Evolutionary conservation across 768 basidiomycete species (phyloP), one percentile per base, ranked within the genome.

Genomic region (Astraeus odoratus): DNA sequence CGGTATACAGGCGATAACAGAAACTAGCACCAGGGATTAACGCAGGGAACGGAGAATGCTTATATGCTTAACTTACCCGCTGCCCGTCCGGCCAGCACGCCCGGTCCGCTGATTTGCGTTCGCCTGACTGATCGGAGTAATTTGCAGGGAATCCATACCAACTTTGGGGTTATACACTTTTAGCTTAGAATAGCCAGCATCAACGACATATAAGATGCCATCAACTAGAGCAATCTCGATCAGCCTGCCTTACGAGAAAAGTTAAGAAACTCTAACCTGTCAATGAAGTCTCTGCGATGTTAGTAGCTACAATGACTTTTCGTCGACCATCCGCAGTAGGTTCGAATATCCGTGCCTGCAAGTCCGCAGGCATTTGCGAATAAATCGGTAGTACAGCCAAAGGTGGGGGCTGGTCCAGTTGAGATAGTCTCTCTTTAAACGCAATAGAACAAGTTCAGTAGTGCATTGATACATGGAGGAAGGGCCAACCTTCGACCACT

Each of bases 151-250:
- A 58, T 98, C 96, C 96, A 99, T 99, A 50, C 96, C 96, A 49
- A 98, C 92, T 64, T 93, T 92, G 13, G 96, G 94, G 60, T 98
- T 99, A 72, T 99, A 98, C 18, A 98, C 95, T 66, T 97, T 97
- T 51, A 99, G 72, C 65, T 98, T 99, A 19, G 90, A 96, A 64
- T 92, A 98, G 0, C 96, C 96, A 0, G 90, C 81, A 61, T 99
- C 96, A 2, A 99, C 89, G 22, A 99, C 96, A 54, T 85, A 99
- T 29, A 96, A 72, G 59, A 99, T 99, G 56, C 96, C 96, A 54
- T 99, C 96, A 51, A 98, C 96, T 89, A 57, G 4, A 39, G 45
- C 34, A 38, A 23, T 27, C 33, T 61, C 29, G 53, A 41, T 15
- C 5, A 34, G 24, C 8, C n/a, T 16, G 29, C 40, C 15, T 34